These are phyloP conservation scores for Wickerhamiella musiphila DNA, from an alignment of 805 yeast genomes.

Conservation along the genomic window DNA sequence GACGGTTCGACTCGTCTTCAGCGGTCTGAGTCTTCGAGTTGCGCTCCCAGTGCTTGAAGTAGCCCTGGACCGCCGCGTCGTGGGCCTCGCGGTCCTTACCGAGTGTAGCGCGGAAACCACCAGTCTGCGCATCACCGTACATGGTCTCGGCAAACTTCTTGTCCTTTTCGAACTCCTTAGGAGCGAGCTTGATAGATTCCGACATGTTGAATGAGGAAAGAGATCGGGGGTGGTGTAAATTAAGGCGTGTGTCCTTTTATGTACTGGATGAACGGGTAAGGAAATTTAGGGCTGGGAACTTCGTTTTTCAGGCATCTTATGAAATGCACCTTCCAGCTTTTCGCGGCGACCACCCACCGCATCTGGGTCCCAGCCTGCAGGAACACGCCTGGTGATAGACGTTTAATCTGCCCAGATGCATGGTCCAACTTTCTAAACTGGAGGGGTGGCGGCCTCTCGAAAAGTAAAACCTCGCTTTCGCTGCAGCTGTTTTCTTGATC, in stretches of 20 bases:
- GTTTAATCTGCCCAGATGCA: no score
- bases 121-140: slow-evolving; percentile 59
- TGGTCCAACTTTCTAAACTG: no score
- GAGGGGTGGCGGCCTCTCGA: no score
- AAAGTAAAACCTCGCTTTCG: no score
- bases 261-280: no score
- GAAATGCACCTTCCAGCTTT: no score
- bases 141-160: slow-evolving; percentile 63
- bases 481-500: no score
- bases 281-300: no score
- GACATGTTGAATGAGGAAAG: not conserved
- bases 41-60: slow-evolving; percentile 94
- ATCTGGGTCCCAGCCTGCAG: no score
- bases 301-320: no score
- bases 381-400: no score
- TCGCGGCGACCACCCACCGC: no score
- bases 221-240: not conserved
- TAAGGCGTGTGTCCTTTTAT: not conserved
- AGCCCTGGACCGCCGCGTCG: slow-evolving; percentile 69
- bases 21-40: slow-evolving; percentile 48
- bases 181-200: slow-evolving; percentile 24
- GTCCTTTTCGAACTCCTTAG: slow-evolving; percentile 42
- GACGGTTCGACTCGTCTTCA: slow-evolving; percentile 33
- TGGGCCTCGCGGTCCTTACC: slow-evolving; percentile 67
- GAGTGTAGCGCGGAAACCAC: slow-evolving; percentile 63